phyloP scores from a whole-genome alignment of 805 yeast genomes.

The Starmerella potacharoeniae region DNA sequence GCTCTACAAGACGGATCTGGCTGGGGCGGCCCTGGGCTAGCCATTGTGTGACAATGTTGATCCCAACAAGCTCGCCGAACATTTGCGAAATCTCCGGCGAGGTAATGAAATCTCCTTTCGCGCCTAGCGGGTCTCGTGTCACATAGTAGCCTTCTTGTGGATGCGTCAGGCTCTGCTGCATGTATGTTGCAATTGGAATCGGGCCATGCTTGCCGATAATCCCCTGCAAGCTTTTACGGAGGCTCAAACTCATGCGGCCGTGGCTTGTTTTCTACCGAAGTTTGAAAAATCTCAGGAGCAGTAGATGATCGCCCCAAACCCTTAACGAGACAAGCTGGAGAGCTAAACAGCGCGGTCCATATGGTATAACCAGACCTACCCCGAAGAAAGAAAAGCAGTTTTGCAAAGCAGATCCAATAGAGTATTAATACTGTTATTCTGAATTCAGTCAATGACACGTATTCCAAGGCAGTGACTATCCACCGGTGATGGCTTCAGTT shows the following conservation, averaged over 20 bases:
- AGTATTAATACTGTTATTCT: too few relatives aligned
- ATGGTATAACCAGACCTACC: too few relatives aligned
- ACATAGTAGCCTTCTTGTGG: constrained; percentile 73
- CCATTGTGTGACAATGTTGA: constrained; percentile 52
- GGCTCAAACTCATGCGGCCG: not conserved
- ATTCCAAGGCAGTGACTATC: too few relatives aligned
- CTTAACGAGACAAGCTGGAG: not conserved
- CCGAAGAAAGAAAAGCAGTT: too few relatives aligned
- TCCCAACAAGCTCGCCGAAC: constrained; percentile 75
- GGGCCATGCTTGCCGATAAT: constrained; percentile 56
- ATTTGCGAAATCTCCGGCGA: constrained; percentile 81
- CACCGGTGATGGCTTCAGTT: too few relatives aligned
- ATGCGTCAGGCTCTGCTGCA: constrained; percentile 71
- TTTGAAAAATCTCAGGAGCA: not conserved
- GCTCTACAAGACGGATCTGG: constrained; percentile 50
- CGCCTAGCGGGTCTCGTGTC: constrained; percentile 60
- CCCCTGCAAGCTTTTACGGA: constrained; percentile 14
- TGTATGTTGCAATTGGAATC: constrained; percentile 55
- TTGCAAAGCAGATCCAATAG: too few relatives aligned
- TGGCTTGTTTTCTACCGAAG: not conserved
- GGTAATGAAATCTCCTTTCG: constrained; percentile 65
- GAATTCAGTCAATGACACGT: too few relatives aligned
- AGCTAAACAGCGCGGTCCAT: too few relatives aligned
- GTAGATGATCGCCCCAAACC: not conserved
- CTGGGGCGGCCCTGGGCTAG: constrained; percentile 41